Evolutionary conservation across 495 filamentous ascomycete species (phyloP).

Genomic region (Aspergillus bridgeri): DNA sequence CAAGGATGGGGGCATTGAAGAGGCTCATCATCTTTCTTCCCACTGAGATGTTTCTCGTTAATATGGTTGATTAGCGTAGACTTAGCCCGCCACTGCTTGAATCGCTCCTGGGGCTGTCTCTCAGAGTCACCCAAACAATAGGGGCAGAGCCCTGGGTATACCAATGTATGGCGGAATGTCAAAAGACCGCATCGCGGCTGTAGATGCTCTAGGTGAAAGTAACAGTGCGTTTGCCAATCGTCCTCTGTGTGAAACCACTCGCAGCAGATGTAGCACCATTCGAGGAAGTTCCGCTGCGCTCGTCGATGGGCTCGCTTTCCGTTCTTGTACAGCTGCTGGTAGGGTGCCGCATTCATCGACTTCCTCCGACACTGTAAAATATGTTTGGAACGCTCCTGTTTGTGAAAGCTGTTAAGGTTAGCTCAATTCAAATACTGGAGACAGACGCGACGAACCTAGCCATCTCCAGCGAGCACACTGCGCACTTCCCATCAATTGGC

Average conservation of each 20-base stretch:
- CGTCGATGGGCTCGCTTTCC: conserved; percentile 18
- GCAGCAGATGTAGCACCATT: conserved; percentile 6
- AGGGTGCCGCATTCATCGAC: conserved; percentile 17
- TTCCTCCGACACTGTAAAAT: conserved; percentile 22
- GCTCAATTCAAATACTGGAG: conserved; percentile 5
- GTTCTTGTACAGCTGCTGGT: conserved; percentile 22
- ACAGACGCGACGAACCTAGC: not conserved
- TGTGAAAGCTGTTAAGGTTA: no score
- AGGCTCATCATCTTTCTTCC: conserved; percentile 5
- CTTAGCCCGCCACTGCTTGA: conserved; percentile 7
- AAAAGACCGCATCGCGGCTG: conserved; percentile 6
- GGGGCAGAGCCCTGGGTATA: conserved; percentile 6
- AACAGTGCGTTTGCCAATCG: conserved; percentile 3
- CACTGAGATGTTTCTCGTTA: conserved; percentile 5
- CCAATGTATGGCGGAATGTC: conserved; percentile 9
- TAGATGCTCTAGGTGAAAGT: conserved; percentile 4
- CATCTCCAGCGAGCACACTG: not conserved
- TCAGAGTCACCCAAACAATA: conserved; percentile 7
- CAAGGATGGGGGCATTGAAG: conserved; percentile 4
- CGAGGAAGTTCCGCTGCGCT: conserved; percentile 6
- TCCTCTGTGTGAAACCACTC: not conserved
- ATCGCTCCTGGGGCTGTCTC: conserved; percentile 2
- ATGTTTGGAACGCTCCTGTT: conserved; percentile 18
- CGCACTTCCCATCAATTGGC: conserved; percentile 1
- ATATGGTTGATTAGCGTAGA: conserved; percentile 11